Percentiles rank a stretch among this genome's conserved stretches.
Evolutionary conservation across 2,329 filamentous ascomycete genomes (phyloP).

Genomic region (Karstenula rhodostoma): DNA sequence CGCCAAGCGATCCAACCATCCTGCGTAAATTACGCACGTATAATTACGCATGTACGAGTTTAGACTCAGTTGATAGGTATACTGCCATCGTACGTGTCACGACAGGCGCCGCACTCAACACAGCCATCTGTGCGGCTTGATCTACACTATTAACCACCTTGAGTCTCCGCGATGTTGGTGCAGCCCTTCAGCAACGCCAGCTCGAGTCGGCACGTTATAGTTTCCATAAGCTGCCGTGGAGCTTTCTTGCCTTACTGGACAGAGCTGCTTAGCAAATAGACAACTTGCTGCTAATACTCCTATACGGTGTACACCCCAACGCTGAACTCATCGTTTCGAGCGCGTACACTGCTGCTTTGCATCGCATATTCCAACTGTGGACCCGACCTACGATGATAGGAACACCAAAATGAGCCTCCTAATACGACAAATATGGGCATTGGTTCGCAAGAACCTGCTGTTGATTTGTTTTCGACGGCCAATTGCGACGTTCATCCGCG

Average conservation of each 20-base stretch:
- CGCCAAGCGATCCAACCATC: no score
- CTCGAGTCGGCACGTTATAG: background rate
- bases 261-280: background rate
- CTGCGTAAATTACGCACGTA: no score
- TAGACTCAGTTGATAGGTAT: no score
- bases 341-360: background rate
- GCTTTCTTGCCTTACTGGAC: background rate
- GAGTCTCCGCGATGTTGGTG: background rate
- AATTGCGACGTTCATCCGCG: slow-evolving; percentile 33
- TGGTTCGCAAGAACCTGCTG: slow-evolving; percentile 38
- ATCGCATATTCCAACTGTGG: background rate
- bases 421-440: slow-evolving; percentile 32
- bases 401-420: slow-evolving; percentile 25
- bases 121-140: slow-evolving; percentile 3
- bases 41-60: no score
- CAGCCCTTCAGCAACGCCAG: background rate
- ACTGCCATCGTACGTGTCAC: background rate
- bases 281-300: background rate
- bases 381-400: background rate
- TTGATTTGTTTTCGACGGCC: slow-evolving; percentile 31
- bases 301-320: background rate
- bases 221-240: background rate
- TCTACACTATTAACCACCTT: background rate
- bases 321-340: background rate
- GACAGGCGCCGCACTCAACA: background rate